Evolutionary conservation across 2,329 filamentous ascomycete genomes (phyloP).

Genomic region (Xylaria digitata): DNA sequence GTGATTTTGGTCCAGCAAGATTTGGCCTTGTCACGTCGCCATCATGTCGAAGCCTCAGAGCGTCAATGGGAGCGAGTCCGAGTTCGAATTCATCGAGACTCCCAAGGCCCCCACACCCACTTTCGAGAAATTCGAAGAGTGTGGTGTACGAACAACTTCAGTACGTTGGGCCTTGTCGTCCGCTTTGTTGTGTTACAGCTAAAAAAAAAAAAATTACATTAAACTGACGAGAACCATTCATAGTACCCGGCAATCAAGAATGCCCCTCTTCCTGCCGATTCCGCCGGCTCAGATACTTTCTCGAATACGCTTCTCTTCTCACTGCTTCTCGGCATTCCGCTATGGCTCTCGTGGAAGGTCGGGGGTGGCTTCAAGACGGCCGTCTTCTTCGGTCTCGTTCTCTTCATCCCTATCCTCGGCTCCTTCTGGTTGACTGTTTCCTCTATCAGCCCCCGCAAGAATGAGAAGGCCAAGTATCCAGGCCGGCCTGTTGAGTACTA

Average conservation of each 20-base stretch:
- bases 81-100: slow-evolving; percentile 74
- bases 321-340: slow-evolving; percentile 76
- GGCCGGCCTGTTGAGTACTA: slow-evolving; percentile 92
- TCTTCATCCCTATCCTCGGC: slow-evolving; percentile 81
- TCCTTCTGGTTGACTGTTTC: slow-evolving; percentile 86
- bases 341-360: slow-evolving; percentile 84
- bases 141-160: slow-evolving; percentile 66
- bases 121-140: slow-evolving; percentile 64
- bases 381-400: slow-evolving; percentile 85
- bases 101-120: slow-evolving; percentile 62
- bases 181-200: neutral
- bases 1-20: slow-evolving; percentile 34
- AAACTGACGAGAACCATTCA: slow-evolving; percentile 35
- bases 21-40: slow-evolving; percentile 46
- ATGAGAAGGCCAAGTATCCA: slow-evolving; percentile 88
- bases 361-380: slow-evolving; percentile 88
- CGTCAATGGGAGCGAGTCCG: slow-evolving; percentile 61
- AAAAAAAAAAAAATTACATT: slow-evolving; percentile 1
- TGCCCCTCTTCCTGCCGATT: slow-evolving; percentile 91
- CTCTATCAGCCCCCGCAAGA: slow-evolving; percentile 85
- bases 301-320: slow-evolving; percentile 81
- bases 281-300: slow-evolving; percentile 85
- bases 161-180: slow-evolving; percentile 53
- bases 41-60: slow-evolving; percentile 63
- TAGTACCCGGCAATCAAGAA: slow-evolving; percentile 93